Conservation (phyloP, 2,329 filamentous ascomycete species). For the Colletotrichum liriopes region DNA sequence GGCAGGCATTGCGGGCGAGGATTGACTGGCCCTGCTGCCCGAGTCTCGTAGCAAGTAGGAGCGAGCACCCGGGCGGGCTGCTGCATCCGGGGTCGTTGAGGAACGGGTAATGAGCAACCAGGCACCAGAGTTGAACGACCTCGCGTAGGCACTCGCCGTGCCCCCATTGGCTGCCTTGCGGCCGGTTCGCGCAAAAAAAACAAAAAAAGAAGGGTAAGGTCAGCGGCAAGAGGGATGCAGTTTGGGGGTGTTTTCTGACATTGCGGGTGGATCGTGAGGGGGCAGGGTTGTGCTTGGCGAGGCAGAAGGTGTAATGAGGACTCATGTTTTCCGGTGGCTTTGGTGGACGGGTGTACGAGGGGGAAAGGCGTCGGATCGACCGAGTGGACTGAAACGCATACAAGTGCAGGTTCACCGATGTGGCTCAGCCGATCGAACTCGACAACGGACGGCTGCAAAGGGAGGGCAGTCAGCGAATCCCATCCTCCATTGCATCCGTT, state of each 20-base stretch:
- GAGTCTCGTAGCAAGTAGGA: not conserved
- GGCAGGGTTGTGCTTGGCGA: constrained; percentile 8
- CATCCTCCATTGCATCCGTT: not conserved
- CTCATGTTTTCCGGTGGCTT: constrained; percentile 7
- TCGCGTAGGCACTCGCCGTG: not conserved
- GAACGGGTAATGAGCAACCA: not conserved
- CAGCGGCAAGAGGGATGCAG: not conserved
- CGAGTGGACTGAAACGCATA: not conserved
- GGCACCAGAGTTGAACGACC: constrained; percentile 3
- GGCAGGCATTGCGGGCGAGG: constrained; percentile 11
- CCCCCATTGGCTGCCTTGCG: constrained; percentile 23
- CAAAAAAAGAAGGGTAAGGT: not conserved
- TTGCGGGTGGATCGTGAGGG: constrained; percentile 17
- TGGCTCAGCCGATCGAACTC: not conserved
- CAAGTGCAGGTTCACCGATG: not conserved
- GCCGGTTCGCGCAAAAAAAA: not conserved
- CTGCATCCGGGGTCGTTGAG: not conserved
- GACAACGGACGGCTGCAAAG: not conserved
- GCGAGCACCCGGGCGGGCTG: too few species aligned
- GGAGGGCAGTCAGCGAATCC: not conserved
- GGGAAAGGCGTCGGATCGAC: not conserved
- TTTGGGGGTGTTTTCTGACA: not conserved
- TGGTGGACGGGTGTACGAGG: constrained; percentile 9
- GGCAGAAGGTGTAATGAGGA: constrained; percentile 2
- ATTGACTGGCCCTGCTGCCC: constrained; percentile 12